Evolutionary conservation across 768 basidiomycete genomes (phyloP).

Genomic region (Podaxis rugospora): DNA sequence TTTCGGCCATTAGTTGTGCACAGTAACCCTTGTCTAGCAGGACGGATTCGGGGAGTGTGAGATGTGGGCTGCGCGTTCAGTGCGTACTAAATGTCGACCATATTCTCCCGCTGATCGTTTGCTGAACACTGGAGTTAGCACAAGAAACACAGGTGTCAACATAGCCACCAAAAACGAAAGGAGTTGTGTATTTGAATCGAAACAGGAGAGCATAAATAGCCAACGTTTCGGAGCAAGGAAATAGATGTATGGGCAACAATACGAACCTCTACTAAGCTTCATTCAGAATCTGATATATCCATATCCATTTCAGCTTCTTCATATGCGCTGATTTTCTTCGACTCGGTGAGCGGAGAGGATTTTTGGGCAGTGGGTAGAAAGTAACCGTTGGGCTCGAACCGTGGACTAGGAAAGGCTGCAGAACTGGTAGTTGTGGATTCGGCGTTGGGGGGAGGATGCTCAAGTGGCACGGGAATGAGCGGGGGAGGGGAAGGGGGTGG

Average conservation of each 20-base stretch:
- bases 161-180: neutral
- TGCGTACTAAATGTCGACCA: too few relatives aligned
- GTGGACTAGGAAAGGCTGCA: neutral
- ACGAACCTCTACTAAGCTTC: neutral
- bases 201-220: neutral
- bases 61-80: too few relatives aligned
- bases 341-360: neutral
- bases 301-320: slow-evolving; percentile 25
- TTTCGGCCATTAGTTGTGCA: too few relatives aligned
- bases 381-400: neutral
- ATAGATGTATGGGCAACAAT: neutral
- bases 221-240: neutral
- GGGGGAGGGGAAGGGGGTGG: slow-evolving; percentile 14
- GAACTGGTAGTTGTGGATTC: slow-evolving; percentile 9
- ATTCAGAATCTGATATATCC: slow-evolving; percentile 33
- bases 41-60: too few relatives aligned
- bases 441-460: slow-evolving; percentile 10
- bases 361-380: neutral
- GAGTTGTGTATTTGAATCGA: neutral
- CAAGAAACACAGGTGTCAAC: too few relatives aligned
- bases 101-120: too few relatives aligned
- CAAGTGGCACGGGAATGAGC: neutral
- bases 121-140: too few relatives aligned
- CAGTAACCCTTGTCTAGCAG: too few relatives aligned
- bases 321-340: neutral